A percentile compares a stretch with the other conserved stretches of the same genome.
Conservation (phyloP, 345 rosid species). For the Cochlearia excelsa region DNA sequence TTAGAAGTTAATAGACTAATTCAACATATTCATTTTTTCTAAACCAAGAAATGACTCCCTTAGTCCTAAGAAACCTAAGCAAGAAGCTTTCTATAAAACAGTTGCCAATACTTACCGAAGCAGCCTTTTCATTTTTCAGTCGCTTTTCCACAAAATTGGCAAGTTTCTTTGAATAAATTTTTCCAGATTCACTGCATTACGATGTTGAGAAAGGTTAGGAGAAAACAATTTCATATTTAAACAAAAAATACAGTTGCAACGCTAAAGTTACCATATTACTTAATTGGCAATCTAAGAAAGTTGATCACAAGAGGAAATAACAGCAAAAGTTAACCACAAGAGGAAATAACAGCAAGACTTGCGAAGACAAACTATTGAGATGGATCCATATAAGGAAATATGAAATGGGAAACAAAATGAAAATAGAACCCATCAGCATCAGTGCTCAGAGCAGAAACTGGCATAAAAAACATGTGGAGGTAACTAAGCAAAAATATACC, state of each 20-base stretch:
- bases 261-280: conserved; percentile 12
- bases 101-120: conserved; percentile 67
- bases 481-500: conserved; percentile 44
- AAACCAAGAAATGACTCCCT: neutral
- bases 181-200: conserved; percentile 73
- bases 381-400: conserved; percentile 5
- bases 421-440: neutral
- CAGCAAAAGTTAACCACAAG: conserved; percentile 9
- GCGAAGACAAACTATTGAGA: conserved; percentile 16
- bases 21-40: neutral
- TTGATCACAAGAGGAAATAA: conserved; percentile 5
- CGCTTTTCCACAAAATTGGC: conserved; percentile 88
- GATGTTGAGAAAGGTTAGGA: conserved; percentile 22
- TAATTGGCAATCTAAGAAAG: conserved; percentile 11
- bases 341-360: conserved; percentile 13
- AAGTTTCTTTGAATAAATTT: conserved; percentile 83
- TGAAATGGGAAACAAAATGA: neutral
- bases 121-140: conserved; percentile 90
- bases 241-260: neutral
- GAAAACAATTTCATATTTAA: conserved; percentile 15
- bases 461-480: conserved; percentile 11
- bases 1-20: neutral
- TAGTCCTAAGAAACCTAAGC: conserved; percentile 5
- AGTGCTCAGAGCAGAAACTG: conserved; percentile 15
- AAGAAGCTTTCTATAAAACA: conserved; percentile 17